Base-by-base conservation (phyloP, 805 yeast species). In the Starmerella vaccinii region DNA sequence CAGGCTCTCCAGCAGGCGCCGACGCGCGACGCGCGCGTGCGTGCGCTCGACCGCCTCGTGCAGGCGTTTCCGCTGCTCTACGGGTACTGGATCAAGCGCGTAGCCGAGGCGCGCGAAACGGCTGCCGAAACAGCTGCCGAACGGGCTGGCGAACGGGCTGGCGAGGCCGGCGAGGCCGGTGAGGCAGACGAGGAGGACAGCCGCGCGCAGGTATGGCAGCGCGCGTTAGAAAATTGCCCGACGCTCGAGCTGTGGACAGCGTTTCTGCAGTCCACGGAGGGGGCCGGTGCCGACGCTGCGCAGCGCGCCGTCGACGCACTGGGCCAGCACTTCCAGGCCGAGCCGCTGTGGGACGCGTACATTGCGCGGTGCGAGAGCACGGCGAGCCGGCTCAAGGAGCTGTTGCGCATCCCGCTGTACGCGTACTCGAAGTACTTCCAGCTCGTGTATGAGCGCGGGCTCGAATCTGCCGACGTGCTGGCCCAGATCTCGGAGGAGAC, bases 341-440 rank as follows among this genome's bases (percentile, higher is more conserved):
- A 86, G 61, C 73, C 81, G 0, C 64, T 90, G 38, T 90, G 97
- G 97, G 95, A 89, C 62, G 71, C 73, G 51, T 80, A 77, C 54
- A 65, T 92, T 21, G 80, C 72, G 16, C 35, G 57, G 39, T 15
- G 24, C 13, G 30, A 29, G 13, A 4, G 18, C 22, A 10, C 38
- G 13, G 7, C 23, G 10, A 72, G 78, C 1, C 35, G 39, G 63
- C 78, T 43, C 61, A 61, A 33, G 2, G 48, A 54, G 21, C 54
- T 68, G 15, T 49, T 65, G 5, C 51, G 50, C 15, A 69, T 84
- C 2, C 97, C 97, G 0, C 65, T 89, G 42, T 90, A 92, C 65
- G 92, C 87, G 59, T 89, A 92, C 63, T 83, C 97, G 0, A 79
- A 79, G 56, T 90, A 83, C 63, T 82, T 76, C 59, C 78, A 70